Conservation (phyloP, 2,329 filamentous ascomycete genomes). For the Thielaviopsis musarum region DNA sequence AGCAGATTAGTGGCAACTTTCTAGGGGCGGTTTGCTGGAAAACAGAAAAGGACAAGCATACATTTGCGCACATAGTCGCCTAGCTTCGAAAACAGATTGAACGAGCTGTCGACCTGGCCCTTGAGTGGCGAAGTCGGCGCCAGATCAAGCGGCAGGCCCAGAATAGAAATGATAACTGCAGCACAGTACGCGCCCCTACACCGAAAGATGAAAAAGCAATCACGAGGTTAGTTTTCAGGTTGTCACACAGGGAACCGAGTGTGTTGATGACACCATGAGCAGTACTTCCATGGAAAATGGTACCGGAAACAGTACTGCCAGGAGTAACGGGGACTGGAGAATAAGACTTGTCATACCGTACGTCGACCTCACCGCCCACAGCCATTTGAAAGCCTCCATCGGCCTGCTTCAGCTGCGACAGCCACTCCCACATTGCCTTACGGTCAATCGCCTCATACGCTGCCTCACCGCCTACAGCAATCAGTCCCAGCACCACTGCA, state of each 20-base stretch:
- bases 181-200: constrained; percentile 72
- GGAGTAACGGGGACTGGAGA: not conserved
- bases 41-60: constrained; percentile 27
- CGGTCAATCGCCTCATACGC: constrained; percentile 65
- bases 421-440: constrained; percentile 76
- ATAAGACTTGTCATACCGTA: constrained; percentile 41
- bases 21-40: not conserved
- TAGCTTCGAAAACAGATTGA: constrained; percentile 24
- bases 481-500: constrained; percentile 62
- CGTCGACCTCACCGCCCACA: constrained; percentile 77
- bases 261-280: not conserved
- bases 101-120: constrained; percentile 4
- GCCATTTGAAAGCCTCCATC: constrained; percentile 84
- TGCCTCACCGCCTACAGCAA: constrained; percentile 59
- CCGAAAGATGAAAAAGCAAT: not conserved
- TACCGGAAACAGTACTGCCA: not conserved
- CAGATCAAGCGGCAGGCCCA: constrained; percentile 68
- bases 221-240: not conserved
- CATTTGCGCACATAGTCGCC: constrained; percentile 68
- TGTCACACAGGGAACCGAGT: too few species aligned
- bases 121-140: constrained; percentile 7
- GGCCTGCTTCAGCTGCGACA: constrained; percentile 69
- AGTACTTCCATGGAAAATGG: not conserved
- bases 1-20: not conserved
- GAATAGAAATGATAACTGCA: constrained; percentile 63